Conservation (phyloP, 345 rosid species). For the Hevea brasiliensis region DNA sequence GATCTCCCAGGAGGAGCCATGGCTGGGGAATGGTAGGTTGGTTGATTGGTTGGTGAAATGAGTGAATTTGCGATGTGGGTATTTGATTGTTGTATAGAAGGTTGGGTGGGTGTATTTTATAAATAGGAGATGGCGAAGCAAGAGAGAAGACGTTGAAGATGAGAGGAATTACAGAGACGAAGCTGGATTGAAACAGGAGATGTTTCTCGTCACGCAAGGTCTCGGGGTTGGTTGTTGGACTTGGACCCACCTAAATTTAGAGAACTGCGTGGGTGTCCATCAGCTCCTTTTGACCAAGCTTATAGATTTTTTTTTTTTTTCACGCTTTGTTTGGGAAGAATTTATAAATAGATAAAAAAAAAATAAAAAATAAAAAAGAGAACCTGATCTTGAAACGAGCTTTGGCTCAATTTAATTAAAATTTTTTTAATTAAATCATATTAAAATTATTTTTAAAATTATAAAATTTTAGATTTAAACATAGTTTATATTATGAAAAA, state of each 20-base stretch:
- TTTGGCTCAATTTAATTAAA: too few relatives aligned
- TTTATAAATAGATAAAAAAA: too few relatives aligned
- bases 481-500: too few relatives aligned
- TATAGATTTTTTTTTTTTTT: neutral
- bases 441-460: too few relatives aligned
- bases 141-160: neutral
- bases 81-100: neutral
- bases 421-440: too few relatives aligned
- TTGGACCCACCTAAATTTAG: constrained; percentile 7
- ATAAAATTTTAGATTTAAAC: too few relatives aligned
- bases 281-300: neutral
- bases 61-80: neutral
- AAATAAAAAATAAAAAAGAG: too few relatives aligned
- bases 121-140: neutral
- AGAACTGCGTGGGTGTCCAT: neutral
- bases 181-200: constrained; percentile 16
- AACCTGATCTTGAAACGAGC: too few relatives aligned
- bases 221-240: neutral
- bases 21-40: neutral
- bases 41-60: neutral
- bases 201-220: constrained; percentile 8
- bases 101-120: neutral
- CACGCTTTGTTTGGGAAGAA: neutral
- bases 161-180: neutral
- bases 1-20: constrained; percentile 10